Evolutionary conservation across 106 monocot species (phyloP), one percentile per base, ranked within the genome.

Genomic region (Dioscorea zingiberensis): DNA sequence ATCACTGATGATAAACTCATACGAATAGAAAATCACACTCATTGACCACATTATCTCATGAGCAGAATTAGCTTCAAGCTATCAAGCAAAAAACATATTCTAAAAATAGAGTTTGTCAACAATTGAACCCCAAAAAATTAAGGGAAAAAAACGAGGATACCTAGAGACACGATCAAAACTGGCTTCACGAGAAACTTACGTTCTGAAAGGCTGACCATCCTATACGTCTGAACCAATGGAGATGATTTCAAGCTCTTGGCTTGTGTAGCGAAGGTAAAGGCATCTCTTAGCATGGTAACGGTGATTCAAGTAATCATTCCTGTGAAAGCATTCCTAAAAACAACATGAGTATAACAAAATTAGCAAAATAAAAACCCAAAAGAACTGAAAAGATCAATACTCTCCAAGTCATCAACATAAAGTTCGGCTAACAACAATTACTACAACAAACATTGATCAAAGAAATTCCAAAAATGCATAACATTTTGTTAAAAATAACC

Each of bases 131-230:
- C 27, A 47, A 19, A 48, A 47, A 67, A 48, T n/a, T n/a, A n/a
- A n/a, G n/a, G n/a, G 46, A 73, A 27, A 54, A 62, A 23, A 24
- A 55, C 21, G 44, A 28, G 44, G 66, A 7, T 59, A 93, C 89
- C 93, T 81, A 89, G 89, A 64, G 56, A 84, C 4, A 86, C 70
- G 53, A 74, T 54, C 22, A 87, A 74, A 69, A 98, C 72, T 54
- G 97, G 97, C 70, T 98, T 98, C n/a, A 21, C 97, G 78, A 3
- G 83, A n/a, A n/a, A n/a, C 97, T 76, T 98, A n/a, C 92, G 27
- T 84, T 78, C 49, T 79, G 85, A 30, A 98, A 87, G 25, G 86
- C 75, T 0, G 86, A 71, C 97, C 97, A 98, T 78, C 67, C 59
- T 21, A 75, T 74, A n/a, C 67, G 74, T 86, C 24, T 77, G 65